Percentiles rank a stretch among this genome's conserved stretches.
Conservation (phyloP, 106 monocot species). For the Hemerocallis citrina region DNA sequence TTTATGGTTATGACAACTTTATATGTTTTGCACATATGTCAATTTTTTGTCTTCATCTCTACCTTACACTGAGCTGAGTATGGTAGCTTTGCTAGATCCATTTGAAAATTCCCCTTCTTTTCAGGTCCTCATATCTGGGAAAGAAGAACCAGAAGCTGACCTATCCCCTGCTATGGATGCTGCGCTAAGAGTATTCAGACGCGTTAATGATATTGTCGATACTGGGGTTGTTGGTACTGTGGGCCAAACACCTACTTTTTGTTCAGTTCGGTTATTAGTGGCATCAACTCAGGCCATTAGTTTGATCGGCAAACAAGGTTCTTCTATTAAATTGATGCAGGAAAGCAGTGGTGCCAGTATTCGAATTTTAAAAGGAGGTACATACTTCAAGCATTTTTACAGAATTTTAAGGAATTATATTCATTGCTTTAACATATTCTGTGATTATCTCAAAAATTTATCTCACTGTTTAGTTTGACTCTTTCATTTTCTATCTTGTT, state of each 20-base stretch:
- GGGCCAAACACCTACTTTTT: constrained; percentile 26
- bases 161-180: constrained; percentile 85
- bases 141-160: constrained; percentile 73
- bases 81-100: not conserved
- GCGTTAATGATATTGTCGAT: constrained; percentile 53
- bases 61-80: not conserved
- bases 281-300: constrained; percentile 56
- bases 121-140: constrained; percentile 79
- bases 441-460: no score
- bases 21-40: no score
- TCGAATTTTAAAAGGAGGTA: constrained; percentile 62
- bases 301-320: no score
- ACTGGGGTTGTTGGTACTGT: constrained; percentile 24
- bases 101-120: constrained; percentile 3
- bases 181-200: constrained; percentile 67
- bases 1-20: no score
- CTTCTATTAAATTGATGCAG: constrained; percentile 65
- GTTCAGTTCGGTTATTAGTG: constrained; percentile 51
- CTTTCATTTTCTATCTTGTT: no score
- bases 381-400: not conserved
- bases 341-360: constrained; percentile 47
- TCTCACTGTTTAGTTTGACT: no score
- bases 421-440: no score
- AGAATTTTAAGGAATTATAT: no score
- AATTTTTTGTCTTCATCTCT: not conserved